Conservation (phyloP, 129 eudicot species). For the Lactuca sativa region DNA sequence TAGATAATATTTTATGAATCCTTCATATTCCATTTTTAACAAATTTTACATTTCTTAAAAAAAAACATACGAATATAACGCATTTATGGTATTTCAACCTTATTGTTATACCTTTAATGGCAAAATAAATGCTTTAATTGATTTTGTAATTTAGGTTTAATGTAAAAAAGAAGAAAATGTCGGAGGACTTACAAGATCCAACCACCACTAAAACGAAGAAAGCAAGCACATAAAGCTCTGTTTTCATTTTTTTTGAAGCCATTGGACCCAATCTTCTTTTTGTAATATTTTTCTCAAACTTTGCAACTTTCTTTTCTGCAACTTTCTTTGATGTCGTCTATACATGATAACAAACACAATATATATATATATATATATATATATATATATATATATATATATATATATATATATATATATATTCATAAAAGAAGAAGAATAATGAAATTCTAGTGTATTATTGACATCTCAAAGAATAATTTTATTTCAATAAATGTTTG, state of each 20-base stretch:
- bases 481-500: not conserved
- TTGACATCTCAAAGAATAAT: not conserved
- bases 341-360: slow-evolving; percentile 22
- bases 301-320: slow-evolving; percentile 72
- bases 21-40: not conserved
- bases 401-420: too few species aligned
- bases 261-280: slow-evolving; percentile 42
- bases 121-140: not conserved
- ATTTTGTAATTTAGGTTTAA: not conserved
- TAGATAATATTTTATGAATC: not conserved
- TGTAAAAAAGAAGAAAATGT: not conserved
- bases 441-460: not conserved
- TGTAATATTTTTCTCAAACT: slow-evolving; percentile 75
- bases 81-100: not conserved
- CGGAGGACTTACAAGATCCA: slow-evolving; percentile 55
- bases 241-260: slow-evolving; percentile 45
- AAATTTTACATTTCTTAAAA: too few species aligned
- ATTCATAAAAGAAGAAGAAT: not conserved
- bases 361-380: too few species aligned
- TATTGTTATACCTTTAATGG: not conserved
- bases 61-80: not conserved
- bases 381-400: too few species aligned
- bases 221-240: slow-evolving; percentile 52
- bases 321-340: slow-evolving; percentile 78
- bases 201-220: slow-evolving; percentile 51